Base-by-base conservation (phyloP, 331 rosid species). In the Pyracantha coccinea region DNA sequence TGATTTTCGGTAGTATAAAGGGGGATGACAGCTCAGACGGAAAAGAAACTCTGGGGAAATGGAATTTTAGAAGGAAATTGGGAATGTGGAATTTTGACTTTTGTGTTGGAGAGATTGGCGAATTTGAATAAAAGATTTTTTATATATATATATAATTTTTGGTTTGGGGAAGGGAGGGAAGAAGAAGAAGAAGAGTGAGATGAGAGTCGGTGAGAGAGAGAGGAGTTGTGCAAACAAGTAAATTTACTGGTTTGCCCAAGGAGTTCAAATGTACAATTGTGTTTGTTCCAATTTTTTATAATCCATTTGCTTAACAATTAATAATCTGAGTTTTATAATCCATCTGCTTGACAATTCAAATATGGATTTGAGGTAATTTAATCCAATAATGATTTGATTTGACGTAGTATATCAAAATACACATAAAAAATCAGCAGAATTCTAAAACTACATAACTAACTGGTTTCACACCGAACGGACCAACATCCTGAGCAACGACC, bases 21-120 rank as follows among this genome's bases (percentile, higher is more conserved):
- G 63, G 66, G 20, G 69, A 73, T 77, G 74, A 57, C 47, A 58
- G 69, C 78, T 45, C 53, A 52, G 25, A 58, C 25, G 62, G 38
- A 73, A 44, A 12, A 62, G 50, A 23, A 67, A 78, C 71, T 65
- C 71, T 25, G 14, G 5, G 62, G 15, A 19, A 45, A 55, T 53
- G 25, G 69, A 73, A 76, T 68, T 28, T 28, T 23, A n/a, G n/a
- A 54, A 3, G 83, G 8, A 74, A 58, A 59, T 59, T 60, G 78
- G 53, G 62, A 78, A 58, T 29, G 20, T 52, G 50, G 23, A 20
- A 10, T 52, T 41, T 21, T 2, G 64, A 53, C 6, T 12, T 66
- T 32, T 29, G 50, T 21, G 75, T 32, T 71, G 55, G 52, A 25
- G 62, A 70, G n/a, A 54, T 15, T 9, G 38, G 9, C 8, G 44